These are phyloP conservation scores for Cyphellophora attinorum DNA, from an alignment of 2,329 filamentous ascomycete species.

Conservation along the genomic window DNA sequence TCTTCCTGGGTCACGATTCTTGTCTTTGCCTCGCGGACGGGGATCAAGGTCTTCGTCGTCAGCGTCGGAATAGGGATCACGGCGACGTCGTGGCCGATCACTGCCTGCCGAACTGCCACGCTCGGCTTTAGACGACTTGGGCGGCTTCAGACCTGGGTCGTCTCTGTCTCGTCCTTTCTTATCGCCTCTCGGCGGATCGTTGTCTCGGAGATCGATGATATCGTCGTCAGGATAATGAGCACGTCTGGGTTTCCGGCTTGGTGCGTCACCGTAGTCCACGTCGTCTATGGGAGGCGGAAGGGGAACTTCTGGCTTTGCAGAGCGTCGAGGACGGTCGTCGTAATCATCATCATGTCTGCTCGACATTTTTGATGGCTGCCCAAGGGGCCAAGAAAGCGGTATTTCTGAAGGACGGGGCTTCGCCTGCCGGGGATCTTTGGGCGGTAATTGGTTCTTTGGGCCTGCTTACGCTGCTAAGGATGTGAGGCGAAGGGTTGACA, in stretches of 20 bases:
- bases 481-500: too few relatives aligned
- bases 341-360: not conserved
- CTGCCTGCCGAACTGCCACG: not conserved
- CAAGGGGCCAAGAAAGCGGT: not conserved
- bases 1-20: not conserved
- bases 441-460: too few relatives aligned
- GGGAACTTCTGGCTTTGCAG: not conserved
- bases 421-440: too few relatives aligned
- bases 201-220: not conserved
- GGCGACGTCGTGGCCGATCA: conserved; percentile 1
- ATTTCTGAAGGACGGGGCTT: too few relatives aligned
- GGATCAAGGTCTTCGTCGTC: not conserved
- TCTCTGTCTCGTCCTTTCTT: not conserved
- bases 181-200: not conserved
- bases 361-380: not conserved
- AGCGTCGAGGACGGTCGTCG: not conserved
- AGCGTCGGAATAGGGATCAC: not conserved
- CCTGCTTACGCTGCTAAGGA: too few relatives aligned
- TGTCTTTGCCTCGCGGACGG: not conserved
- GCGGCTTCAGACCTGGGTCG: not conserved
- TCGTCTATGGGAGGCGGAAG: not conserved
- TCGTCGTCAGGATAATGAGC: not conserved
- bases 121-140: not conserved
- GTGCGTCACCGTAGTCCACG: not conserved
- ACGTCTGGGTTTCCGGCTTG: not conserved